Percentiles rank a stretch among this genome's conserved stretches.
Conservation (phyloP, 1,139 yeast species). For the Sugiyamaella pinicola region DNA sequence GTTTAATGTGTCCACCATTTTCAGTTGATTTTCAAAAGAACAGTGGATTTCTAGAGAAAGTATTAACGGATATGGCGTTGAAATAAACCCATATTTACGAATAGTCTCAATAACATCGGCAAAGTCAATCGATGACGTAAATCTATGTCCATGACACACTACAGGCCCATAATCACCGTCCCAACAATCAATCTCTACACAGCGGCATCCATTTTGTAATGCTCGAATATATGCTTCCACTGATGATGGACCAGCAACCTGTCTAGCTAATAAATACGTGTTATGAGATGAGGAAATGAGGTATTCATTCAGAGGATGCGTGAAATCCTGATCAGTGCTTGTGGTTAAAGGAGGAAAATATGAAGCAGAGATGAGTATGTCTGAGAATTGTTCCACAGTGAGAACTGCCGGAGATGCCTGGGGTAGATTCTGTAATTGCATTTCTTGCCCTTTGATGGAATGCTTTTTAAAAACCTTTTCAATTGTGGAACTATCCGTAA, state of each 20-base stretch:
- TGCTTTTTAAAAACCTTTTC: conserved; percentile 52
- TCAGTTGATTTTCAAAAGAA: conserved; percentile 60
- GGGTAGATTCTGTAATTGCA: not conserved
- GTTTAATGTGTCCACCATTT: conserved; percentile 55
- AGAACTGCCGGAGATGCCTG: conserved; percentile 33
- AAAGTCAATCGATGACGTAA: conserved; percentile 73
- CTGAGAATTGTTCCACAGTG: conserved; percentile 55
- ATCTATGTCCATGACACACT: conserved; percentile 85
- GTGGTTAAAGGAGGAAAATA: conserved; percentile 43
- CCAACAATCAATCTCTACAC: conserved; percentile 95
- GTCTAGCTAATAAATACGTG: conserved; percentile 86
- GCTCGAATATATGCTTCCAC: conserved; percentile 90
- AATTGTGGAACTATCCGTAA: conserved; percentile 39
- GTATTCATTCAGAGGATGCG: conserved; percentile 79
- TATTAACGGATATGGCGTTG: conserved; percentile 82
- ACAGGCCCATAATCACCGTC: conserved; percentile 83
- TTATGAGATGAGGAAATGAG: conserved; percentile 93
- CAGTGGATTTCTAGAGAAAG: conserved; percentile 89
- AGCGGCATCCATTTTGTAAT: conserved; percentile 87
- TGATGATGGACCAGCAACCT: conserved; percentile 88
- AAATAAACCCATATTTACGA: conserved; percentile 79
- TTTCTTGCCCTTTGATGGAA: conserved; percentile 30
- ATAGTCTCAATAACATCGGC: conserved; percentile 70
- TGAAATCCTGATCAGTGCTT: conserved; percentile 49
- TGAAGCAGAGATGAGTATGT: conserved; percentile 54